Conservation (phyloP, 306 rosid genomes). For the Aeschynomene evenia region DNA sequence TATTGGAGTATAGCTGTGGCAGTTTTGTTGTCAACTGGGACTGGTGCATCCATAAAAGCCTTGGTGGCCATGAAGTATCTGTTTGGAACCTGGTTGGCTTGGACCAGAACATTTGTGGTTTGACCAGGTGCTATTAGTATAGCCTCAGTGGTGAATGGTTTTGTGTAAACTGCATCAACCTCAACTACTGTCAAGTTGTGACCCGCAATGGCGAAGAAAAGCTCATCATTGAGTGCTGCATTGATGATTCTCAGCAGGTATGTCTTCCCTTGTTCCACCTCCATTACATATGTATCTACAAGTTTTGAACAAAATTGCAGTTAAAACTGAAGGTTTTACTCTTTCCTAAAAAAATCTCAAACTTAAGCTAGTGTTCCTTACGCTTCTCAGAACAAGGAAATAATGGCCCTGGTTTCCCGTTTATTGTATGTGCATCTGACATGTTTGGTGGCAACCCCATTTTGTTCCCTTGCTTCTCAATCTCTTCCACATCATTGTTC, state of each 20-base stretch:
- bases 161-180: slow-evolving; percentile 77
- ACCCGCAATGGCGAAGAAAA: slow-evolving; percentile 64
- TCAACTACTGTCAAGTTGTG: slow-evolving; percentile 76
- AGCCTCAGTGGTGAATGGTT: slow-evolving; percentile 59
- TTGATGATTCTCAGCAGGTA: slow-evolving; percentile 62
- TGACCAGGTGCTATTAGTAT: slow-evolving; percentile 71
- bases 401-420: slow-evolving; percentile 76
- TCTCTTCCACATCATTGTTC: slow-evolving; percentile 62
- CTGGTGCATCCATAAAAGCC: slow-evolving; percentile 61
- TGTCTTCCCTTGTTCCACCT: slow-evolving; percentile 62
- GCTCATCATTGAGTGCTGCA: slow-evolving; percentile 50
- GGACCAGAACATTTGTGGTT: slow-evolving; percentile 64
- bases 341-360: neutral
- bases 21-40: slow-evolving; percentile 60
- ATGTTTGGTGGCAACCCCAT: slow-evolving; percentile 71
- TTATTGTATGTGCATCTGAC: slow-evolving; percentile 79
- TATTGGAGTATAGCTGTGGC: slow-evolving; percentile 71
- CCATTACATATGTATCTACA: slow-evolving; percentile 68
- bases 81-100: slow-evolving; percentile 50
- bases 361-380: slow-evolving; percentile 28
- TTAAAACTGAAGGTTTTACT: neutral
- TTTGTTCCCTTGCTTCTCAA: slow-evolving; percentile 60
- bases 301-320: slow-evolving; percentile 3
- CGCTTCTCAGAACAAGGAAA: slow-evolving; percentile 77
- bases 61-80: slow-evolving; percentile 64